Evolutionary conservation across 176 grass and related monocot species (phyloP).

Genomic region (Oryza rufipogon): DNA sequence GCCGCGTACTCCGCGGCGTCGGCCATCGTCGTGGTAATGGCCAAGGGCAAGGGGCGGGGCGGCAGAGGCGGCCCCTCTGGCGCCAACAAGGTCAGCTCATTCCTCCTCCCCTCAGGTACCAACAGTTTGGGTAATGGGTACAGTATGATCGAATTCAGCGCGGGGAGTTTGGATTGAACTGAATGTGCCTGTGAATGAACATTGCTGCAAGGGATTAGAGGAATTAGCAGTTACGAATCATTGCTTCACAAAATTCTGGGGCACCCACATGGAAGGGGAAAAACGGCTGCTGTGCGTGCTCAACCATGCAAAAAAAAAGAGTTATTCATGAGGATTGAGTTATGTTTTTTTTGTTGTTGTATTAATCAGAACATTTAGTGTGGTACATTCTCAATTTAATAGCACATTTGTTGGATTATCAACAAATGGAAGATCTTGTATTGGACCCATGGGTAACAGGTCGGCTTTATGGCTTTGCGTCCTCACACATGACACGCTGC

Average conservation of each 20-base stretch:
- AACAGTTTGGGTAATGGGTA: background rate
- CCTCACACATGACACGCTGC: background rate
- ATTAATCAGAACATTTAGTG: background rate
- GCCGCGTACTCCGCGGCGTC: conserved; percentile 40
- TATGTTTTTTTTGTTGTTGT: no score
- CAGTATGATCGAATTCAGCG: background rate
- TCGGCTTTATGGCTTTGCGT: background rate
- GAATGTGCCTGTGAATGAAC: background rate
- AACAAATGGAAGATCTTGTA: background rate
- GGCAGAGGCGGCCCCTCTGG: conserved; percentile 24
- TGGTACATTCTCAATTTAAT: background rate
- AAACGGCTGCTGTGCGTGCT: no score
- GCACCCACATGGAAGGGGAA: no score
- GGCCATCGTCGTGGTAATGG: conserved; percentile 53
- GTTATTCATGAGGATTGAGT: no score
- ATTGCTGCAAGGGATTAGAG: background rate
- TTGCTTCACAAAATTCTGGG: background rate
- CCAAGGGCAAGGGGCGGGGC: conserved; percentile 39
- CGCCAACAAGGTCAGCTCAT: conserved; percentile 39
- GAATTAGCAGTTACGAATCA: background rate
- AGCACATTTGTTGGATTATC: background rate
- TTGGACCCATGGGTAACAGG: background rate
- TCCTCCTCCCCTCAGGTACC: background rate
- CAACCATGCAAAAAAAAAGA: no score
- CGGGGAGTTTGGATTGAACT: background rate